A percentile compares a stretch with the other conserved stretches of the same genome.
Evolutionary conservation across 1,284 basidiomycete species (phyloP).

Genomic region (Cystobasidiaceae sp.): DNA sequence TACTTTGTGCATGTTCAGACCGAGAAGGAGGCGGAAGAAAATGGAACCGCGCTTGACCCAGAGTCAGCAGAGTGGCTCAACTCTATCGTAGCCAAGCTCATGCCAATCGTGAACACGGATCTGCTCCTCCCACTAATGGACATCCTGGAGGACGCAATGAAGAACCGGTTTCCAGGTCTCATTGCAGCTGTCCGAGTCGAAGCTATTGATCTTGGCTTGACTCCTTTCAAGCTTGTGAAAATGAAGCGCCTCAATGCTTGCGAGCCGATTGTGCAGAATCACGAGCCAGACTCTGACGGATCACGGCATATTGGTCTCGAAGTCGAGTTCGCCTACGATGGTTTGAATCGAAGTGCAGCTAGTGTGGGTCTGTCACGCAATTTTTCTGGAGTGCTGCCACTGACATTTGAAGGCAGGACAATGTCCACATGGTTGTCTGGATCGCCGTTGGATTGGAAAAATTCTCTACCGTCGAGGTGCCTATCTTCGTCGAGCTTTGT

Average conservation of each 20-base stretch:
- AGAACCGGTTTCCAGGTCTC: slow-evolving; percentile 17
- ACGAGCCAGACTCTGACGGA: slow-evolving; percentile 11
- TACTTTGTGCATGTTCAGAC: background rate
- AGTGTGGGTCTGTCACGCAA: slow-evolving; percentile 4
- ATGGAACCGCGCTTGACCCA: background rate
- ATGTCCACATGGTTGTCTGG: slow-evolving; percentile 25
- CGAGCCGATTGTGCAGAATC: slow-evolving; percentile 3
- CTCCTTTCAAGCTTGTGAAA: slow-evolving; percentile 5
- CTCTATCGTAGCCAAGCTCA: slow-evolving; percentile 6
- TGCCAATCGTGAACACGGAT: slow-evolving; percentile 24
- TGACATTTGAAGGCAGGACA: background rate
- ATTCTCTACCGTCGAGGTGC: slow-evolving; percentile 16
- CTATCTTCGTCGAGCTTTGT: slow-evolving; percentile 14
- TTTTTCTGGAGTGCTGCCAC: too few relatives aligned
- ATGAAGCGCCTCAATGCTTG: slow-evolving; percentile 20
- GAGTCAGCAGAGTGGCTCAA: slow-evolving; percentile 30
- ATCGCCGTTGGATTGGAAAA: slow-evolving; percentile 1
- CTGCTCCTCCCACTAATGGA: slow-evolving; percentile 21
- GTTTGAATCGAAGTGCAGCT: slow-evolving; percentile 1
- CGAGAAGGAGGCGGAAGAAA: background rate
- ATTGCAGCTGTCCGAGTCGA: slow-evolving; percentile 23
- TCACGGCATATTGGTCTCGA: slow-evolving; percentile 16
- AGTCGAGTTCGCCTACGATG: slow-evolving; percentile 23
- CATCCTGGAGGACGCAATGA: slow-evolving; percentile 25
- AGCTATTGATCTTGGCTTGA: slow-evolving; percentile 19